phyloP scores from a whole-genome alignment of 371 early-diverging fungal species.

The Rhizopus arrhizus region DNA sequence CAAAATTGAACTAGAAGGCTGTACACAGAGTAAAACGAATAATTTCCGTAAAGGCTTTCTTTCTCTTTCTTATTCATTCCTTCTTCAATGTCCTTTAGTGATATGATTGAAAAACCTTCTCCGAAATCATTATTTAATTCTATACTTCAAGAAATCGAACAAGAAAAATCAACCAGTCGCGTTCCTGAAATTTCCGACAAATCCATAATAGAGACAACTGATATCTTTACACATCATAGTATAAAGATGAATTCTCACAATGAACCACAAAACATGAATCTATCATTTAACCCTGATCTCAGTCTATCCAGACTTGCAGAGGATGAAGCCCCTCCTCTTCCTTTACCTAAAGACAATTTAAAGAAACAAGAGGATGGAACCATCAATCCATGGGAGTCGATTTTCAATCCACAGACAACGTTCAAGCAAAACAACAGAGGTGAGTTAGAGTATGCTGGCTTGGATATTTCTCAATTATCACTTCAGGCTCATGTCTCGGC shows the following conservation, averaged over 20 bases:
- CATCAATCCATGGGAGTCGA: constrained; percentile 14
- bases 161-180: too few species aligned
- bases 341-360: neutral
- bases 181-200: too few species aligned
- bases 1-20: neutral
- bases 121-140: neutral
- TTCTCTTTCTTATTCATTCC: neutral
- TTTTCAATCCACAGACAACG: constrained; percentile 25
- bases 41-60: neutral
- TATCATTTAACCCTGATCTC: neutral
- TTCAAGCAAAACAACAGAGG: constrained; percentile 20
- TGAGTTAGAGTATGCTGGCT: constrained; percentile 19
- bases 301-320: neutral
- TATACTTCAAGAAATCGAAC: neutral
- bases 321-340: neutral
- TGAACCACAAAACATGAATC: too few species aligned
- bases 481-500: neutral
- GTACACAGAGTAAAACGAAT: neutral
- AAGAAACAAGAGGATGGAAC: neutral
- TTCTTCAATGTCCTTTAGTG: neutral
- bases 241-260: too few species aligned
- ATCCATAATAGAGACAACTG: too few species aligned
- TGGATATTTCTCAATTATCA: constrained; percentile 10
- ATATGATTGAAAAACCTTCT: neutral
- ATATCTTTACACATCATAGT: too few species aligned